phyloP scores from a whole-genome alignment of 116 monocot genomes.

The Dioscorea cayenensis region DNA sequence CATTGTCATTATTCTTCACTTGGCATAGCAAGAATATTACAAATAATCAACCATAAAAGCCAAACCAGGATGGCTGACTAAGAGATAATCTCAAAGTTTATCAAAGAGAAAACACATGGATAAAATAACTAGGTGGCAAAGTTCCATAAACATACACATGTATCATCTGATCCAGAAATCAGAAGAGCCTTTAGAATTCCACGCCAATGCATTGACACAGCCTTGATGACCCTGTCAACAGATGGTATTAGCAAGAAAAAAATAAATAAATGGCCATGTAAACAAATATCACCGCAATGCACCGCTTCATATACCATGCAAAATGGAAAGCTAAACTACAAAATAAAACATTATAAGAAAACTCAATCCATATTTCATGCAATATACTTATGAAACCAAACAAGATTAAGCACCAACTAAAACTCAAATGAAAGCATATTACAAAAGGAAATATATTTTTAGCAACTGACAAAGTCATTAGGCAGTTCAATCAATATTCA shows the following conservation, averaged over 20 bases:
- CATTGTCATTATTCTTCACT: background rate
- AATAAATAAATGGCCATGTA: background rate
- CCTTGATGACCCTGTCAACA: slow-evolving; percentile 73
- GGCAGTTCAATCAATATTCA: no score
- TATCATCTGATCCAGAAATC: slow-evolving; percentile 95
- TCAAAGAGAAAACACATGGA: background rate
- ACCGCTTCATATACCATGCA: no score
- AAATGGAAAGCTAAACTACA: no score
- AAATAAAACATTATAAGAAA: no score
- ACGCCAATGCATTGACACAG: slow-evolving; percentile 92
- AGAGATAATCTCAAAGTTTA: background rate
- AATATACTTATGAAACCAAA: no score
- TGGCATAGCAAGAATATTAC: background rate
- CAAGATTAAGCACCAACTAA: no score
- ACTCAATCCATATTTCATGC: no score
- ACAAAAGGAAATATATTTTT: no score
- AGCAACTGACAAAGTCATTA: no score
- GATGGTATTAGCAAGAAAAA: background rate
- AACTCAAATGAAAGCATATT: no score
- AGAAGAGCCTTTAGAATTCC: slow-evolving; percentile 89
- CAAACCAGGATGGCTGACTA: no score
- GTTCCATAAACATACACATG: slow-evolving; percentile 45
- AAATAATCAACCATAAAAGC: background rate
- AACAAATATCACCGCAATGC: no score
- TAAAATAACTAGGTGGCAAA: background rate